phyloP scores from a whole-genome alignment of 2,329 filamentous ascomycete genomes.

The Nigrospora sphaerica region DNA sequence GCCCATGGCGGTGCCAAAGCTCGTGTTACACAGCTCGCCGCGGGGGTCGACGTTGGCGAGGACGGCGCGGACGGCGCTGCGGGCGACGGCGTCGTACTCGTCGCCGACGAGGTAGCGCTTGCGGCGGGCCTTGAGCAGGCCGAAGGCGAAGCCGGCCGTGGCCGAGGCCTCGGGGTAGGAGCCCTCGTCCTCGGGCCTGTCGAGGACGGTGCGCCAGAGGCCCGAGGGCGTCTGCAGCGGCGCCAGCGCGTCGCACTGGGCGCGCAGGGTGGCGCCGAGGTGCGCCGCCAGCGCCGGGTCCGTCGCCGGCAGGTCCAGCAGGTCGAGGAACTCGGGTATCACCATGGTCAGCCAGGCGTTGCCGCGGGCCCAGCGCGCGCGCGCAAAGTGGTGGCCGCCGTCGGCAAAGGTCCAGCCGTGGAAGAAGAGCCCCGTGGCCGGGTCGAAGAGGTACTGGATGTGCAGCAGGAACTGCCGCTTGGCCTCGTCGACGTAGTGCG shows the following conservation, averaged over 20 bases:
- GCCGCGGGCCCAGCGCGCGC: constrained; percentile 50
- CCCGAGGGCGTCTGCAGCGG: constrained; percentile 54
- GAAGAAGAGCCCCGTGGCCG: constrained; percentile 66
- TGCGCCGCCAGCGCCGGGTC: constrained; percentile 52
- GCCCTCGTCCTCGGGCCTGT: constrained; percentile 56
- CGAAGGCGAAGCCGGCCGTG: constrained; percentile 74
- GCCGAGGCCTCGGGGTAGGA: constrained; percentile 73
- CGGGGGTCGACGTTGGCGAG: constrained; percentile 56
- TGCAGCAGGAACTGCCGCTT: constrained; percentile 73
- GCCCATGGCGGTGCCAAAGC: constrained; percentile 76
- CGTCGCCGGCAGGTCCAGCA: constrained; percentile 55
- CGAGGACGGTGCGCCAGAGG: constrained; percentile 69
- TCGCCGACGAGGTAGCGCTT: constrained; percentile 57
- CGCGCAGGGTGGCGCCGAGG: constrained; percentile 56
- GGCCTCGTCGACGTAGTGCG: constrained; percentile 70
- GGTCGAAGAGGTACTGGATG: constrained; percentile 72
- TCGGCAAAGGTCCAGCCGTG: constrained; percentile 76
- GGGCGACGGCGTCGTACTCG: constrained; percentile 53
- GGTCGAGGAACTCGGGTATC: constrained; percentile 74
- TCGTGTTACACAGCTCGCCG: constrained; percentile 67
- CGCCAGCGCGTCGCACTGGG: constrained; percentile 60
- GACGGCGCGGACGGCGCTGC: constrained; percentile 61
- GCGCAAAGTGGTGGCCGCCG: constrained; percentile 55
- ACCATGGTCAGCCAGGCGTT: constrained; percentile 76
- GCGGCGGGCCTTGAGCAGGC: constrained; percentile 65